Conservation (phyloP, 345 rosid species). For the Populus tremula region DNA sequence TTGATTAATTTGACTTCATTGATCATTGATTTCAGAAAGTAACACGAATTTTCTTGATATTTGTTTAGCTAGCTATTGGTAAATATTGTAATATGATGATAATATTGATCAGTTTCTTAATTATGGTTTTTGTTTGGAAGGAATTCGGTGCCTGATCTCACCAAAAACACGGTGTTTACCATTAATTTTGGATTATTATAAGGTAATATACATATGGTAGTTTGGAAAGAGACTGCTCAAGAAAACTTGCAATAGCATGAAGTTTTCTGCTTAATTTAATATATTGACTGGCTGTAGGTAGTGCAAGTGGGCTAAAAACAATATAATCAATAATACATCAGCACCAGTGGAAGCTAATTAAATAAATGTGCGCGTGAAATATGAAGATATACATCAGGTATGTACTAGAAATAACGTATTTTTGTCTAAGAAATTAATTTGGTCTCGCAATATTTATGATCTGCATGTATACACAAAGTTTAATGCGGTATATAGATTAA, state of each 20-base stretch:
- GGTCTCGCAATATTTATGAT: too few species aligned
- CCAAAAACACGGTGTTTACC: conserved; percentile 21
- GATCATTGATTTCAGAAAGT: neutral
- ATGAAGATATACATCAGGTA: too few species aligned
- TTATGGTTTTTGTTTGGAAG: neutral
- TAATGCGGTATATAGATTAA: too few species aligned
- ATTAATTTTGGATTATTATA: neutral
- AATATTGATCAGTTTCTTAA: neutral
- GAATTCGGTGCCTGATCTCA: conserved; percentile 8
- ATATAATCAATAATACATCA: too few species aligned
- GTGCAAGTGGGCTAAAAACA: too few species aligned
- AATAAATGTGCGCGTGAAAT: too few species aligned
- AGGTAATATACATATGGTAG: neutral
- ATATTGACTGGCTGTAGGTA: neutral
- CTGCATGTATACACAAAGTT: too few species aligned
- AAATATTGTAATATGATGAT: too few species aligned
- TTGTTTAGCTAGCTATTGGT: neutral
- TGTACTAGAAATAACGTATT: too few species aligned
- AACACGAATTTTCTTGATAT: conserved; percentile 1
- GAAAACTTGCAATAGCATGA: neutral
- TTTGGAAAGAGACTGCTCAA: neutral
- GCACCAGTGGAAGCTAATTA: too few species aligned
- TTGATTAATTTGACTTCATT: conserved; percentile 24
- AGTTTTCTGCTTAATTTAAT: neutral
- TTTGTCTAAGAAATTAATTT: too few species aligned